Evolutionary conservation across 306 rosid species (phyloP), one percentile per base, ranked within the genome.

Genomic region (Fragaria ananassa): DNA sequence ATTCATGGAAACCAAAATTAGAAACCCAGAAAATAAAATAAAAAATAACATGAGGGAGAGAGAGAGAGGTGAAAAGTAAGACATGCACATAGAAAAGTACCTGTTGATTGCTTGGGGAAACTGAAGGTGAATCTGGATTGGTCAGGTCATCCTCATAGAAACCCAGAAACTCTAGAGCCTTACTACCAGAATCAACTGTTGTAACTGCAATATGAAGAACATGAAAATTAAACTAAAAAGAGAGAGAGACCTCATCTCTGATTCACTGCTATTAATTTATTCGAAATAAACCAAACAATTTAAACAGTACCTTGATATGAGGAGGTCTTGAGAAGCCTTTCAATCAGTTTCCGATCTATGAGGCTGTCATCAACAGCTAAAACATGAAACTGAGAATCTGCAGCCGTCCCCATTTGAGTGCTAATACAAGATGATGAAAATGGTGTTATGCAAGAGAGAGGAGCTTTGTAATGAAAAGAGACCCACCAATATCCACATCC

Each of bases 101-200:
- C 91, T 85, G 96, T 78, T 84, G 88, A 39, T 76, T 83, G 65
- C 77, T 80, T 18, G 82, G 87, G 69, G 82, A 87, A 76, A 88
- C 74, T 51, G 87, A 81, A 15, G 88, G 85, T 41, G 84, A 73
- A 71, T 70, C 85, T 67, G 93, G 81, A 67, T 49, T 79, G 84
- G 66, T 78, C 35, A 78, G 84, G 42, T 86, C 96, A 87, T 86
- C 82, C 65, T 85, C 85, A 75, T 70, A 74, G 76, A 91, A 82
- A 3, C 97, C 97, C 78, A 94, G 85, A 85, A 91, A 92, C 85
- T 94, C 96, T 42, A 94, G 85, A 77, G 98, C 98, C 81, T 94
- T 94, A 71, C 91, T 90, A 71, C 98, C 98, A 47, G 98, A 94
- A 86, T 94, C 98, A 86, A 94, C 98, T 4, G 98, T 85, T 49